Conservation (phyloP, 2,329 filamentous ascomycete species). For the Colletotrichum eleusines region DNA sequence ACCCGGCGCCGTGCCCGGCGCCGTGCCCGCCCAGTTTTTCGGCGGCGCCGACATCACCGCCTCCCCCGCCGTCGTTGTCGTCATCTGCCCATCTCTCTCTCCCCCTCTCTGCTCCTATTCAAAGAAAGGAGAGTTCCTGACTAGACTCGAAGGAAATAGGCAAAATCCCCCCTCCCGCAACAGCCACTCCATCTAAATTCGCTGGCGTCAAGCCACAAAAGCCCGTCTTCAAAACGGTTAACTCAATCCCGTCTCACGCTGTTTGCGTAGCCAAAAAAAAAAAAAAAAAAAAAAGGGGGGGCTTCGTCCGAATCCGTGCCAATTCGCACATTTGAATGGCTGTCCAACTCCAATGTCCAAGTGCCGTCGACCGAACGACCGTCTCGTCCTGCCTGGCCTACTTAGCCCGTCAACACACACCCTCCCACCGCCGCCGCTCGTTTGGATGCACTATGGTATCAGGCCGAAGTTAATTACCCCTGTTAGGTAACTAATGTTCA, state of each 20-base stretch:
- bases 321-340: no score
- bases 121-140: not conserved
- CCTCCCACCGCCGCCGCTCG: not conserved
- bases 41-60: slow-evolving; percentile 2
- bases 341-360: not conserved
- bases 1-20: not conserved
- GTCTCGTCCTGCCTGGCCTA: no score
- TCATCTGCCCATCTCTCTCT: no score
- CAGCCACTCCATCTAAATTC: not conserved
- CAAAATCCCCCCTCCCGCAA: not conserved
- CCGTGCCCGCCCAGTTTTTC: slow-evolving; percentile 5
- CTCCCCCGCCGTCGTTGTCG: no score
- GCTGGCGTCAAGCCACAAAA: not conserved
- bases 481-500: no score
- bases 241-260: not conserved
- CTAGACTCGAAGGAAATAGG: not conserved
- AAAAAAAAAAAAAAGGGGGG: not conserved
- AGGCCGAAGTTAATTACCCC: no score
- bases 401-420: not conserved
- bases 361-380: not conserved
- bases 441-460: no score
- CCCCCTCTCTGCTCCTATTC: no score
- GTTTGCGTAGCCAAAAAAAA: not conserved
- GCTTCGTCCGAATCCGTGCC: not conserved
- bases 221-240: not conserved